Conservation (phyloP, 768 basidiomycete genomes). For the Kwoniella shandongensis region DNA sequence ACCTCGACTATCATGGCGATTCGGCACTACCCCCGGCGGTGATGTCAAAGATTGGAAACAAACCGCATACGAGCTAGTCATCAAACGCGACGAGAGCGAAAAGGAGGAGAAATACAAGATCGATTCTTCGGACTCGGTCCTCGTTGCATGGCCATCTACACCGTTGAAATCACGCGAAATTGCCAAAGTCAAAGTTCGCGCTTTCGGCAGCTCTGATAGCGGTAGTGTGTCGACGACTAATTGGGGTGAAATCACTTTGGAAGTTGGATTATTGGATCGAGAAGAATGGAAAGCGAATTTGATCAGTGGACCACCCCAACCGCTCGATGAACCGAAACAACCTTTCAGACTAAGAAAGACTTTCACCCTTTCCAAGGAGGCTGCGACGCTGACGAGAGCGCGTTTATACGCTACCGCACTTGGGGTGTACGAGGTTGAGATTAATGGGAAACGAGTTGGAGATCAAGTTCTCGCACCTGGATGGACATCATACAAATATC, state of each 20-base stretch:
- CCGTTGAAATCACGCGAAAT: constrained; percentile 34
- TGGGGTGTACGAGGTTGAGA: constrained; percentile 39
- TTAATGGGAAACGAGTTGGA: constrained; percentile 45
- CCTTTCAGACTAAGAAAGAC: constrained; percentile 31
- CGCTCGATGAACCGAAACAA: constrained; percentile 18
- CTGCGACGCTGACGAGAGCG: background rate
- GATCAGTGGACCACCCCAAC: constrained; percentile 14
- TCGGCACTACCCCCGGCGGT: constrained; percentile 23
- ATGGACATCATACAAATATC: constrained; percentile 44
- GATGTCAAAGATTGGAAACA: constrained; percentile 39
- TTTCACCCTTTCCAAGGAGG: constrained; percentile 22
- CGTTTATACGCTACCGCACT: constrained; percentile 46
- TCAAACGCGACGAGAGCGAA: constrained; percentile 10
- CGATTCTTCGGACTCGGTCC: constrained; percentile 23
- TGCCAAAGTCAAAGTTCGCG: constrained; percentile 27
- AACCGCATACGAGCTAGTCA: constrained; percentile 31
- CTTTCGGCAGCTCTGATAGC: constrained; percentile 15
- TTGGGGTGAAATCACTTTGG: constrained; percentile 28
- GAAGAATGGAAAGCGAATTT: constrained; percentile 35
- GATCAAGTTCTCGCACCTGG: constrained; percentile 45
- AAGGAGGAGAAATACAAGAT: constrained; percentile 12
- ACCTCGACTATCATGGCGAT: constrained; percentile 49
- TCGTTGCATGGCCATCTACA: constrained; percentile 45
- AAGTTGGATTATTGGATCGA: constrained; percentile 29
- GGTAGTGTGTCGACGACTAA: constrained; percentile 19